phyloP scores from a whole-genome alignment of 2,329 filamentous ascomycete genomes.

The Fusarium heterosporum region DNA sequence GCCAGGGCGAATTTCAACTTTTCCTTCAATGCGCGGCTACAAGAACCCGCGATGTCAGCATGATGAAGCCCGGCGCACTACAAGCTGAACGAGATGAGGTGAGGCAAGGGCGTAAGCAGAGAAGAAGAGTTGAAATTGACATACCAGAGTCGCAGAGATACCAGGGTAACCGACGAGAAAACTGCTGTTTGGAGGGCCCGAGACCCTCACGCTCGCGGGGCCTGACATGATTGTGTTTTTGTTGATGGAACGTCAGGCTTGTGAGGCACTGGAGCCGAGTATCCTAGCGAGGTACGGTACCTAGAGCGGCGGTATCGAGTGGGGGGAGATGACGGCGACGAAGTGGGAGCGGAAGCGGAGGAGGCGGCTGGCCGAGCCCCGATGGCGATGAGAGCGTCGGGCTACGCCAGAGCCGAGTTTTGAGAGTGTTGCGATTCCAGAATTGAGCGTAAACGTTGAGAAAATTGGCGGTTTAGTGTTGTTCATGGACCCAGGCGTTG shows the following conservation, averaged over 20 bases:
- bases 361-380: slow-evolving; percentile 38
- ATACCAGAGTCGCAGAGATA: slow-evolving; percentile 95
- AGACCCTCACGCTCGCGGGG: slow-evolving; percentile 81
- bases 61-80: slow-evolving; percentile 23
- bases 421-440: slow-evolving; percentile 32
- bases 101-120: slow-evolving; percentile 26
- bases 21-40: slow-evolving; percentile 95
- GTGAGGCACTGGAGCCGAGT: slow-evolving; percentile 26
- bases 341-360: slow-evolving; percentile 34
- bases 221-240: slow-evolving; percentile 43
- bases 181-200: slow-evolving; percentile 95
- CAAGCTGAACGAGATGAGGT: slow-evolving; percentile 2
- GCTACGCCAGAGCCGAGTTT: slow-evolving; percentile 36
- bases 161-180: slow-evolving; percentile 97
- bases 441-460: slow-evolving; percentile 28
- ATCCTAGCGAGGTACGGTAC: slow-evolving; percentile 23
- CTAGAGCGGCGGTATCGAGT: slow-evolving; percentile 39
- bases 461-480: slow-evolving; percentile 39
- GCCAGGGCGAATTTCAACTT: slow-evolving; percentile 93
- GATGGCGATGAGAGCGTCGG: slow-evolving; percentile 40
- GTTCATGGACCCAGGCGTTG: slow-evolving; percentile 42
- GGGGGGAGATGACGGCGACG: slow-evolving; percentile 41
- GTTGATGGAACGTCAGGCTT: slow-evolving; percentile 28
- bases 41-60: slow-evolving; percentile 34
- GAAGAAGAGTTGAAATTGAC: slow-evolving; percentile 53